Conservation (phyloP, 2,329 filamentous ascomycete genomes). For the Herpotrichia juniperi region DNA sequence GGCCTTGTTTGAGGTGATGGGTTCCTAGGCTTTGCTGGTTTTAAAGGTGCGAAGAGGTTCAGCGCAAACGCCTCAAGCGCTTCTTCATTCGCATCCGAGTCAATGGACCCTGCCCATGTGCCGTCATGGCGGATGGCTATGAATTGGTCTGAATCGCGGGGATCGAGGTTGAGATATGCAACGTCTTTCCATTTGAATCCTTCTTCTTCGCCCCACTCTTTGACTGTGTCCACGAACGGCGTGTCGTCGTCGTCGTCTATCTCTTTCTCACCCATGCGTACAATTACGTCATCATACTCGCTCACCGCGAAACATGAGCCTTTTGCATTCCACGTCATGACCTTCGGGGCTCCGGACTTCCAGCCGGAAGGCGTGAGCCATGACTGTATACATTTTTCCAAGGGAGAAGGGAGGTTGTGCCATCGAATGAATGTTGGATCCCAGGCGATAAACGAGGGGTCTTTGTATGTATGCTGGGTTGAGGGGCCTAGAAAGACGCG, state of each 20-base stretch:
- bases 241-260: constrained; percentile 27
- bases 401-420: constrained; percentile 27
- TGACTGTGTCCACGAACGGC: constrained; percentile 40
- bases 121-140: constrained; percentile 40
- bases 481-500: constrained; percentile 37
- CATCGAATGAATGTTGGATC: constrained; percentile 40
- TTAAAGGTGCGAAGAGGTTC: constrained; percentile 36
- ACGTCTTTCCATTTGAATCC: constrained; percentile 39
- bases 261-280: constrained; percentile 20
- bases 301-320: constrained; percentile 45
- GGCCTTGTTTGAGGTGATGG: neutral
- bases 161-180: constrained; percentile 38
- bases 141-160: constrained; percentile 38
- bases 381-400: constrained; percentile 40
- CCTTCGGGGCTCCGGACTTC: constrained; percentile 40
- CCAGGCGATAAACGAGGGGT: constrained; percentile 42
- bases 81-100: constrained; percentile 36
- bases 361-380: constrained; percentile 46
- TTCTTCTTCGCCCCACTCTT: constrained; percentile 40
- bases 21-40: constrained; percentile 20
- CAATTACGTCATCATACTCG: constrained; percentile 42
- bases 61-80: constrained; percentile 36
- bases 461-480: neutral
- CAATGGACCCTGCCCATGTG: constrained; percentile 43
- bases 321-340: constrained; percentile 37